phyloP scores from a whole-genome alignment of 2,329 filamentous ascomycete genomes.

The Ophiostoma triangulosporum region DNA sequence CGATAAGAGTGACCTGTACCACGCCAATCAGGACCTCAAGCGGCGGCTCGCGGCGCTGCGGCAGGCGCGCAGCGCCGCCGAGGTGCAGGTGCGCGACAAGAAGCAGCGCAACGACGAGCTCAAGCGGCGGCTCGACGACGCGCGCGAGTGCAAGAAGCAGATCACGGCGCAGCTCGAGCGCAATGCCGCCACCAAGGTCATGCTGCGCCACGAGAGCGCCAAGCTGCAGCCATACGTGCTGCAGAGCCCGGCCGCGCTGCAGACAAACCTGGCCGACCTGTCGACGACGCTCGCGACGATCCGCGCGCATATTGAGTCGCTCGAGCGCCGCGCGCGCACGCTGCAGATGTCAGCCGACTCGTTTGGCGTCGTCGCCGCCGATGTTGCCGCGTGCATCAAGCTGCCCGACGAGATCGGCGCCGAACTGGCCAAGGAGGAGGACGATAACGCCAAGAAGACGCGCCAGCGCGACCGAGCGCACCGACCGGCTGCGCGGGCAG shows the following conservation, averaged over 20 bases:
- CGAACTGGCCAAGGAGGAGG: slow-evolving; percentile 85
- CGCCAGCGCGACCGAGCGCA: slow-evolving; percentile 76
- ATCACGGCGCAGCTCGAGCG: slow-evolving; percentile 61
- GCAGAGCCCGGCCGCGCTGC: slow-evolving; percentile 72
- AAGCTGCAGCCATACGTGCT: slow-evolving; percentile 87
- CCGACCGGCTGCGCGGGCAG: slow-evolving; percentile 67
- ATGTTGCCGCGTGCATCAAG: slow-evolving; percentile 79
- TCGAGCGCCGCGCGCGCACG: slow-evolving; percentile 78
- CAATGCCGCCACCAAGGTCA: slow-evolving; percentile 54
- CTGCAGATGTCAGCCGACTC: slow-evolving; percentile 86
- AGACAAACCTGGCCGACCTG: slow-evolving; percentile 69
- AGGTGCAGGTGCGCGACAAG: slow-evolving; percentile 72
- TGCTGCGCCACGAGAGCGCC: slow-evolving; percentile 67
- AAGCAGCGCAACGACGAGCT: slow-evolving; percentile 74
- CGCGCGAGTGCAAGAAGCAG: slow-evolving; percentile 65
- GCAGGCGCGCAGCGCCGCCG: slow-evolving; percentile 65
- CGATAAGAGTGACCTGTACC: slow-evolving; percentile 70
- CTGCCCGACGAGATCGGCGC: slow-evolving; percentile 73
- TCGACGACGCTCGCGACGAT: slow-evolving; percentile 65
- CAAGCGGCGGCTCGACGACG: slow-evolving; percentile 71
- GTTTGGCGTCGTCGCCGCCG: slow-evolving; percentile 68
- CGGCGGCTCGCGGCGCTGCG: slow-evolving; percentile 67
- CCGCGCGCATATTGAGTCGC: slow-evolving; percentile 70
- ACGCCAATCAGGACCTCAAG: slow-evolving; percentile 79
- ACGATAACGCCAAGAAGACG: slow-evolving; percentile 67